Evolutionary conservation across 768 basidiomycete genomes (phyloP), one percentile per base, ranked within the genome.

Genomic region (Rhodosporidiobolus odoratus): DNA sequence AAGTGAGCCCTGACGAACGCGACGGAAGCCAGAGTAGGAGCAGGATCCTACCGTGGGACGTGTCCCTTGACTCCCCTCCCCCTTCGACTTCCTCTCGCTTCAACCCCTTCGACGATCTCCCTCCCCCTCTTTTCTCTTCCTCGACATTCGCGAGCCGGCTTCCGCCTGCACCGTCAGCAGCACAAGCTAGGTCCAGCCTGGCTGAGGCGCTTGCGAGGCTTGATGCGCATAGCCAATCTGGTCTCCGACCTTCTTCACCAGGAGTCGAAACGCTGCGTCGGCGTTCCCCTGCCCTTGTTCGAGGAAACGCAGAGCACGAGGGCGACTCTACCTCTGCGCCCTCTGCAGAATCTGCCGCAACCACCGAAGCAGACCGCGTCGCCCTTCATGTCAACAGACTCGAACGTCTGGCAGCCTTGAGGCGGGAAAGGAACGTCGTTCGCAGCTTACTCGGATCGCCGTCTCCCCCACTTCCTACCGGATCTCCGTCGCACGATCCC

Each of bases 381-480:
- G 43, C 62, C 10, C 65, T 53, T 12, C 65, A 57, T 0, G 30
- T 27, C 27, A 16, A 40, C 16, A 60, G 70, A 3, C 21, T 52
- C 12, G 66, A 72, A 32, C 60, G 68, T 1, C 64, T 73, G 40
- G 59, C 64, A 0, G 38, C 59, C 2, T 27, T 73, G 0, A 52
- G 72, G 0, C 37, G 68, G 9, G 72, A 73, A 41, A 47, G 72
- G 5, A 41, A n/a, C 19, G 35, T 59, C 56, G 68, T 73, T 64
- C 53, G 65, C 3, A 16, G 47, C 0, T 34, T 73, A 2, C 61
- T 73, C 21, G 56, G 66, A 9, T 50, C 48, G 48, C 48, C 48
- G 25, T n/a, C 48, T 25, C 9, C 48, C 21, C 25, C 48, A 50
- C 48, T n/a, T 23, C 66, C n/a, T 10, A 48, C 34, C 4, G 58